Base-by-base conservation (phyloP, 2,329 filamentous ascomycete species). In the Huntiella omanensis region DNA sequence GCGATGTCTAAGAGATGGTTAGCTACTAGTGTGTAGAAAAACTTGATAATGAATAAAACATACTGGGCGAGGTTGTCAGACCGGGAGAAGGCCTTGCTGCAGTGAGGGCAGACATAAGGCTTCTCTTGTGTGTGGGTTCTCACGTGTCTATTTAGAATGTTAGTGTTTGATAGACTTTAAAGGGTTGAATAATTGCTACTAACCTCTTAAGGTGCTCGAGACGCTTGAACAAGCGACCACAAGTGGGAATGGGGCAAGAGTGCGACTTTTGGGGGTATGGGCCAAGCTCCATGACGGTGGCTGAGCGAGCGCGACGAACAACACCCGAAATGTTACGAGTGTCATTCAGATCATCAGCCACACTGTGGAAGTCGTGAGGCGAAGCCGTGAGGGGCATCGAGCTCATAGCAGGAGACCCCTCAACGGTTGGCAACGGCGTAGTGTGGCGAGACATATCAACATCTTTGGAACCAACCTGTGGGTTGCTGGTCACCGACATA, bases 21-120 rank as follows among this genome's bases (percentile, higher is more conserved):
- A 73, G 60, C 56, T 13, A 5, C 19, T n/a, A 37, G n/a, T 7
- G 17, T 46, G 12, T 57, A 58, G 54, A 55, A 53, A 53, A 50
- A 50, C 56, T 53, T 55, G 51, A 51, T 52, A 55, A 59, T 56
- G 52, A 61, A 52, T 57, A 51, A 52, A 59, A 63, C 75, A 66
- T 85, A 93, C 83, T 98, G 91, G 63, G 91, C 91, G 65, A 98
- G 81, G 63, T 98, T 98, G 69, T 98, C 91, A 58, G 88, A 96
- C 66, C 91, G 75, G 50, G 91, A 96, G 64, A 98, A 98, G 54
- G 88, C 88, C 71, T 96, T 96, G 73, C 83, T 94, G 76, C 91
- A 98, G 64, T 93, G 80, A 55, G 83, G 83, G 75, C 91, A 98
- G 60, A 92, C 80, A 65, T 98, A 98, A 56, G 91, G 91, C 67